Evolutionary conservation across 208 protist genomes (phyloP), one percentile per base, ranked within the genome.

Genomic region (Wallacemonas collosoma): DNA sequence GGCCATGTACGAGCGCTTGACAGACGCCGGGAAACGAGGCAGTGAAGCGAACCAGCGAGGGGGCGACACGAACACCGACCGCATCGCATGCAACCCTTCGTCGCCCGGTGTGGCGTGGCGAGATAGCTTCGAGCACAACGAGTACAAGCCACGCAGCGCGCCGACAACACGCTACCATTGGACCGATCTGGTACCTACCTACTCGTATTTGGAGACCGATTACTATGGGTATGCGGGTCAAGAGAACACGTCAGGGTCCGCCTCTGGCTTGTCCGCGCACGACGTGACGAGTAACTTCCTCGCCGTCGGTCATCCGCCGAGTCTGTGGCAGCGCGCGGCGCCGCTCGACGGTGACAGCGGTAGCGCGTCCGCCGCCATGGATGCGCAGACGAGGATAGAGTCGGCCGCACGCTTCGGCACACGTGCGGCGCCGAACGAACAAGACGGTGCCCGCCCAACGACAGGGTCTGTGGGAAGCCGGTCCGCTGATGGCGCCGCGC

Each of bases 71-170:
- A 26, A 26, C 26, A 26, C 26, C 26, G 26, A 26, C 26, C 26
- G 26, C 26, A 26, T 26, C 26, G 26, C 26, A 26, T 26, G 26
- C 26, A 0, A 26, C 26, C 26, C 17, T 12, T 50, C 61, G 40
- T 36, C 15, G 66, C 62, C 1, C 14, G 14, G 7, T 43, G 65
- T 95, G 35, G 38, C 53, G 41, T 95, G 87, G 83, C 76, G 86
- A 15, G 88, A 95, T 44, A 93, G 82, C 40, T 91, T 93, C 67
- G 91, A 95, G 75, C 84, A 91, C 79, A 84, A 80, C 41, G 87
- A 95, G 73, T 93, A 93, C 76, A 81, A 85, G 58, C 91, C 91
- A 0, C 77, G 77, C 57, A 85, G 75, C 61, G 60, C 72, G 12
- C 77, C 83, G 12, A 71, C 66, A n/a, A 84, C 77, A 38, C 65